Percentiles rank a stretch among this genome's conserved stretches.
Evolutionary conservation across 352 stramenopile genomes (phyloP).

Genomic region (Globisporangium parvum): DNA sequence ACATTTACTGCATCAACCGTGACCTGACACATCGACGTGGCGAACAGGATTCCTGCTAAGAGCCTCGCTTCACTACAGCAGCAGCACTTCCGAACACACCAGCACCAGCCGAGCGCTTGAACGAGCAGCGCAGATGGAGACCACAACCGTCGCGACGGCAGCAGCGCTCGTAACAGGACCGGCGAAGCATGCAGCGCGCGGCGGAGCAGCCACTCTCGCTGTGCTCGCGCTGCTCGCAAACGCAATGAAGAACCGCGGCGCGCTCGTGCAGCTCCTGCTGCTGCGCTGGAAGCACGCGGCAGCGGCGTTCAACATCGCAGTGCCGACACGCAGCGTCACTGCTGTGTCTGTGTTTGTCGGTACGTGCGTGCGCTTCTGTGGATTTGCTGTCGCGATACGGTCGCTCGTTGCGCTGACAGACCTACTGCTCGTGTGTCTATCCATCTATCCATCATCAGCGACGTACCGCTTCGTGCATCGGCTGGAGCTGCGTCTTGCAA

Average conservation of each 20-base stretch:
- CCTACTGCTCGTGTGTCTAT: neutral
- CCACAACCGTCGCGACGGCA: neutral
- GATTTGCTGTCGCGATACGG: too few species aligned
- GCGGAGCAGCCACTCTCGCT: constrained; percentile 6
- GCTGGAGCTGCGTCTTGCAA: constrained; percentile 9
- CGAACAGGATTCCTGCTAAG: too few species aligned
- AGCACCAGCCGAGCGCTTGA: too few species aligned
- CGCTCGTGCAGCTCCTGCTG: constrained; percentile 9
- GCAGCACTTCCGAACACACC: neutral
- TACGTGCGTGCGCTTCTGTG: constrained; percentile 13
- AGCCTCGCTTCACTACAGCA: too few species aligned
- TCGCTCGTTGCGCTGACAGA: neutral
- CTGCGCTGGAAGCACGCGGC: constrained; percentile 6
- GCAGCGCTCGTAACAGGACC: neutral
- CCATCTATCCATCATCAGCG: constrained; percentile 13
- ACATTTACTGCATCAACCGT: too few species aligned
- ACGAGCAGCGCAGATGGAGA: neutral
- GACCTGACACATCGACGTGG: too few species aligned
- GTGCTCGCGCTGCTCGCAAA: constrained; percentile 12
- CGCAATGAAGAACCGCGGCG: constrained; percentile 10
- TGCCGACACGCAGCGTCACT: constrained; percentile 36
- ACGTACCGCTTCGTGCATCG: constrained; percentile 39
- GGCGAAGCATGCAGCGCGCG: constrained; percentile 6
- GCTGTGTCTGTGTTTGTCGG: constrained; percentile 57
- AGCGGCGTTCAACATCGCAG: neutral